A percentile compares a stretch with the other conserved stretches of the same genome.
phyloP scores from a whole-genome alignment of 805 yeast species.

The Lachancea nothofagi region DNA sequence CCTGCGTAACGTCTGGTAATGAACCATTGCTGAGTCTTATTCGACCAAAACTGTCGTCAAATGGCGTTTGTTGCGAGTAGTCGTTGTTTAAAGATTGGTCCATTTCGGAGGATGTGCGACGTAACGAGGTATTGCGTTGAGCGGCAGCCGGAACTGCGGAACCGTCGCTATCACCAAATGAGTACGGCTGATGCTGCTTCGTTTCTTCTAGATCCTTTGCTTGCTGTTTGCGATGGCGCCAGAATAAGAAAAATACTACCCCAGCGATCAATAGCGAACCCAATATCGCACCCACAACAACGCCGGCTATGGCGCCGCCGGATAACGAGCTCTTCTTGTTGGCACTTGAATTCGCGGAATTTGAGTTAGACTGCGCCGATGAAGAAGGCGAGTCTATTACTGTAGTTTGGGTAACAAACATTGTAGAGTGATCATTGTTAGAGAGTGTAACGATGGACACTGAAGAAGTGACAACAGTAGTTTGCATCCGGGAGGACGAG shows the following conservation, averaged over 20 bases:
- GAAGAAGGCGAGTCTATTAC: constrained; percentile 15
- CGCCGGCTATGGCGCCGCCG: constrained; percentile 56
- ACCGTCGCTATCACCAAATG: constrained; percentile 31
- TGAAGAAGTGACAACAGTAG: constrained; percentile 22
- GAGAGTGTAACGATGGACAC: constrained; percentile 23
- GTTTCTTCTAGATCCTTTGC: constrained; percentile 41
- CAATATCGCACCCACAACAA: constrained; percentile 48
- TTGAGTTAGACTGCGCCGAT: constrained; percentile 14
- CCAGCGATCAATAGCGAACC: constrained; percentile 39
- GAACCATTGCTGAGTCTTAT: constrained; percentile 51
- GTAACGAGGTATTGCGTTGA: constrained; percentile 9
- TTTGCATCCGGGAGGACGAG: no score
- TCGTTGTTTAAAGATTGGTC: constrained; percentile 5
- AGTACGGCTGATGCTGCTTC: constrained; percentile 33
- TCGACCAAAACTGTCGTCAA: constrained; percentile 36
- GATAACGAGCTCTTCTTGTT: constrained; percentile 10
- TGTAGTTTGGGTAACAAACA: constrained; percentile 27
- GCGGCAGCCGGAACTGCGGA: constrained; percentile 17
- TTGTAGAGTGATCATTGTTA: constrained; percentile 17
- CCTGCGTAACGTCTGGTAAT: constrained; percentile 40
- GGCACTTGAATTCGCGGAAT: constrained; percentile 3
- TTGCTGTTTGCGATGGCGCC: constrained; percentile 36
- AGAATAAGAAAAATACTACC: constrained; percentile 38
- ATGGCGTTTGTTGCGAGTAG: constrained; percentile 14
- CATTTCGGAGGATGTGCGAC: background rate